phyloP scores from a whole-genome alignment of 2,329 filamentous ascomycete species.

The Arthroderma sp. region DNA sequence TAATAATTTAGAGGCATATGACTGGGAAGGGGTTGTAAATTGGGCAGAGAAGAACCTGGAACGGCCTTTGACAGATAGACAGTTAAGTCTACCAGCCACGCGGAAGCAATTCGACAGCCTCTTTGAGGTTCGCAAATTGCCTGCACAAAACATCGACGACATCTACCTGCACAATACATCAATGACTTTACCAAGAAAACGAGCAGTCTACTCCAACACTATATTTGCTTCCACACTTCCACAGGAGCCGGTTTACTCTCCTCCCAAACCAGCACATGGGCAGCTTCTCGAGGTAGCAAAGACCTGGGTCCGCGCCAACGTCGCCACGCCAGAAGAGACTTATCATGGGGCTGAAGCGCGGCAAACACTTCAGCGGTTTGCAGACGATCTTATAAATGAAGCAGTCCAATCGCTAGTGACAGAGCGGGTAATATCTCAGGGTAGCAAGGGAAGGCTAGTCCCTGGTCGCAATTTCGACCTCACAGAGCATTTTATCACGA shows the following conservation, averaged over 20 bases:
- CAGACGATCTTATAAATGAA: constrained; percentile 23
- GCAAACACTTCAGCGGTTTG: constrained; percentile 20
- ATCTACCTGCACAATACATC: constrained; percentile 21
- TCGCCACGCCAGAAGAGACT: constrained; percentile 29
- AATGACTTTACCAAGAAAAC: constrained; percentile 23
- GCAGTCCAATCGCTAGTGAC: constrained; percentile 29
- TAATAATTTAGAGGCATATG: constrained; percentile 29
- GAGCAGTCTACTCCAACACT: constrained; percentile 20
- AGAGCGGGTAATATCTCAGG: constrained; percentile 27
- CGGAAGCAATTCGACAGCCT: constrained; percentile 28
- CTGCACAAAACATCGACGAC: constrained; percentile 20
- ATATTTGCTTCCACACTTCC: constrained; percentile 23
- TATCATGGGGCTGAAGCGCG: constrained; percentile 28
- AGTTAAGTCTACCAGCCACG: constrained; percentile 32
- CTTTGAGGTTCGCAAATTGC: constrained; percentile 28
- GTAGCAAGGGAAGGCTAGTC: constrained; percentile 25
- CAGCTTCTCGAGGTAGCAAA: constrained; percentile 26
- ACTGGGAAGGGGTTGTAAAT: constrained; percentile 34
- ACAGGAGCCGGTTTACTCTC: neutral
- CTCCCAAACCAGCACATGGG: constrained; percentile 9
- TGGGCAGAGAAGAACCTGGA: constrained; percentile 34
- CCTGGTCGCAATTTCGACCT: constrained; percentile 34
- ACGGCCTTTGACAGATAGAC: constrained; percentile 20
- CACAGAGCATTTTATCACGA: constrained; percentile 27
- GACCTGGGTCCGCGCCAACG: constrained; percentile 36